Evolutionary conservation across 2,329 filamentous ascomycete genomes (phyloP).

Genomic region (Hypoxylon sp.): DNA sequence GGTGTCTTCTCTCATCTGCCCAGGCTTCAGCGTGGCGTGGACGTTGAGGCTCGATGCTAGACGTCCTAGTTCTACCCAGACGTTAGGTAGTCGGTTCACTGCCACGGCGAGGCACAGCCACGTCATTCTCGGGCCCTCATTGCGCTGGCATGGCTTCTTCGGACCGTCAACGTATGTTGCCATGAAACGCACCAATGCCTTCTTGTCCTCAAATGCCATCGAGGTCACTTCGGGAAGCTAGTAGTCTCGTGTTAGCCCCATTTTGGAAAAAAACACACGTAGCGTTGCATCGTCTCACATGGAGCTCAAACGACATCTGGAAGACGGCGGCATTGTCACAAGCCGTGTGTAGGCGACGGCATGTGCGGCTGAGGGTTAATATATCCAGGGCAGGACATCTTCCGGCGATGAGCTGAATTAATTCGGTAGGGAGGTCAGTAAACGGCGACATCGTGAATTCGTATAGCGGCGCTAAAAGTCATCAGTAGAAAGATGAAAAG

Average conservation of each 20-base stretch:
- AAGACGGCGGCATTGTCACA: conserved; percentile 24
- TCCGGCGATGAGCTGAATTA: conserved; percentile 29
- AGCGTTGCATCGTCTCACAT: conserved; percentile 10
- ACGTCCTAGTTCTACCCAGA: conserved; percentile 10
- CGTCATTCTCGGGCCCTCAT: conserved; percentile 17
- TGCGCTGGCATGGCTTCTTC: conserved; percentile 22
- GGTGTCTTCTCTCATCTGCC: conserved; percentile 16
- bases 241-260: not conserved
- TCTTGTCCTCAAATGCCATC: conserved; percentile 72
- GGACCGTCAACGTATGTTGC: conserved; percentile 24
- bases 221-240: conserved; percentile 68
- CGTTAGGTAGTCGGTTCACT: conserved; percentile 13
- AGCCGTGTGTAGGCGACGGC: conserved; percentile 16
- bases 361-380: conserved; percentile 22
- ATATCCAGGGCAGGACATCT: conserved; percentile 22
- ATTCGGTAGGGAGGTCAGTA: conserved; percentile 20
- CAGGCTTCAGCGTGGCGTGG: conserved; percentile 6
- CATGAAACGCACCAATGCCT: conserved; percentile 45
- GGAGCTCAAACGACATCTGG: conserved; percentile 22
- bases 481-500: not conserved
- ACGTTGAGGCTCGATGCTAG: conserved; percentile 14
- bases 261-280: not conserved
- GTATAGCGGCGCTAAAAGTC: not conserved
- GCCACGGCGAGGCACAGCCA: conserved; percentile 35
- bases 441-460: conserved; percentile 12